These are phyloP conservation scores for Saccharomycopsis crataegensis DNA, from an alignment of 1,139 yeast genomes.

Conservation along the genomic window DNA sequence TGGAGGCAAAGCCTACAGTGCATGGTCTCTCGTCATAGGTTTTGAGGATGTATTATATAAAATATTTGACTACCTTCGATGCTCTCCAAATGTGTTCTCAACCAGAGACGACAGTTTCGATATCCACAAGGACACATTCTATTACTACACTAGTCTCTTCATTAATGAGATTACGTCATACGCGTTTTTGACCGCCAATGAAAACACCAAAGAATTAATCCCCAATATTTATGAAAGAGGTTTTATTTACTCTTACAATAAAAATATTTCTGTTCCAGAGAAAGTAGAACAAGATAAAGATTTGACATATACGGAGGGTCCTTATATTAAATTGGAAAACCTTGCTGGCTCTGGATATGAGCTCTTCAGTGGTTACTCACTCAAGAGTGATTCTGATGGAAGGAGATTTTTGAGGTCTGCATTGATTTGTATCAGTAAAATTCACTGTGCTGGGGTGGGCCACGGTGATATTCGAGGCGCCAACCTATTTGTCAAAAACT, in stretches of 20 bases:
- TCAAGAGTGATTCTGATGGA: too few relatives aligned
- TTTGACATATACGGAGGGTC: neutral
- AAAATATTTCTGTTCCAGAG: neutral
- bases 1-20: neutral
- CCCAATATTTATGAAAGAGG: neutral
- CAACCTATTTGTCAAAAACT: neutral
- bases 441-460: neutral
- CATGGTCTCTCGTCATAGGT: neutral
- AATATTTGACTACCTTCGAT: neutral
- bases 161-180: neutral
- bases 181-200: neutral
- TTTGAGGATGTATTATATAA: neutral
- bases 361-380: neutral
- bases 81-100: neutral
- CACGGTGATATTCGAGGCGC: neutral
- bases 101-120: neutral
- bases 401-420: neutral
- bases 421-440: neutral
- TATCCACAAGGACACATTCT: neutral
- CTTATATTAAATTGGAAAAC: neutral
- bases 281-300: neutral
- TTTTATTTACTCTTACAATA: neutral
- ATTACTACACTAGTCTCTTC: neutral
- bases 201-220: neutral
- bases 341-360: neutral